A percentile compares a stretch with the other conserved stretches of the same genome.
Conservation (phyloP, 441 rosid genomes). For the Croton setiger region DNA sequence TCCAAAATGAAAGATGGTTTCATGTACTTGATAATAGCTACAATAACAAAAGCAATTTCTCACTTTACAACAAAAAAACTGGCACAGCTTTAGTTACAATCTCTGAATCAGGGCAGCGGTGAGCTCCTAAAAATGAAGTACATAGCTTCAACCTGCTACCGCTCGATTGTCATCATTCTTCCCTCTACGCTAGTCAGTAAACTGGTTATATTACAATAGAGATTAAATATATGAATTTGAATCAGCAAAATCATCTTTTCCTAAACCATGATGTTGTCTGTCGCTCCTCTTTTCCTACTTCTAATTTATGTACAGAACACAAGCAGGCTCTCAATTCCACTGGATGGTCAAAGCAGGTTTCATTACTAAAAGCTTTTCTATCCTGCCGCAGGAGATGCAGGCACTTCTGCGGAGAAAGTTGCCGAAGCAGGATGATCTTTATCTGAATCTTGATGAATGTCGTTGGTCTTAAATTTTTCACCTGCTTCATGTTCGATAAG, state of each 20-base stretch:
- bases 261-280: slow-evolving; percentile 13
- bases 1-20: not conserved
- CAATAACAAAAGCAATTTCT: slow-evolving; percentile 13
- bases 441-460: slow-evolving; percentile 30
- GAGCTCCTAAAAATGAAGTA: slow-evolving; percentile 33
- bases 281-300: slow-evolving; percentile 20
- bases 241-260: slow-evolving; percentile 27
- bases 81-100: slow-evolving; percentile 24
- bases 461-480: slow-evolving; percentile 24
- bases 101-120: slow-evolving; percentile 24
- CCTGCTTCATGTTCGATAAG: slow-evolving; percentile 23
- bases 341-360: slow-evolving; percentile 10
- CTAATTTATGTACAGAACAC: slow-evolving; percentile 40
- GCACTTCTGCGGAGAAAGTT: slow-evolving; percentile 24
- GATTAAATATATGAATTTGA: slow-evolving; percentile 7
- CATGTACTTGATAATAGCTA: too few relatives aligned
- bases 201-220: slow-evolving; percentile 13
- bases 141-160: slow-evolving; percentile 40
- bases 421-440: slow-evolving; percentile 29
- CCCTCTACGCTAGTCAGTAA: slow-evolving; percentile 7
- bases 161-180: slow-evolving; percentile 3
- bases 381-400: slow-evolving; percentile 37
- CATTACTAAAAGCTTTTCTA: slow-evolving; percentile 14
- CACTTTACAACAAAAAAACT: slow-evolving; percentile 14
- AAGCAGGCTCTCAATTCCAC: not conserved